Evolutionary conservation across 2,329 filamentous ascomycete genomes (phyloP).

Genomic region (Ophiostoma montium): DNA sequence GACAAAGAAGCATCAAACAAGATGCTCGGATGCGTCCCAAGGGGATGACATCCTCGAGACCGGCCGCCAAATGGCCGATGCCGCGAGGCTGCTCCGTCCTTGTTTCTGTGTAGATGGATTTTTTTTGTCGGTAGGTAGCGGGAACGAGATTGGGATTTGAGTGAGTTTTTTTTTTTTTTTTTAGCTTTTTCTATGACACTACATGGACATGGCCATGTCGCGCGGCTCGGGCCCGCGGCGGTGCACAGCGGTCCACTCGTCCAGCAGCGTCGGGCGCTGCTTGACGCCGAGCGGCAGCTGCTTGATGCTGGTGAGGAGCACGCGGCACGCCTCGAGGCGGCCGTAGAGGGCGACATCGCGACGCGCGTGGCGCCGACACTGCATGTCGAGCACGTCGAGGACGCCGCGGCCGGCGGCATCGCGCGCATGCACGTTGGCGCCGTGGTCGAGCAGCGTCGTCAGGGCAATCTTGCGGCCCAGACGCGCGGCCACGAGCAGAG

Average conservation of each 20-base stretch:
- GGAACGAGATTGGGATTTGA: too few species aligned
- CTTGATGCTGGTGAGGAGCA: constrained; percentile 18
- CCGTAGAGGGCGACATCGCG: constrained; percentile 19
- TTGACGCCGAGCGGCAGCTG: constrained; percentile 18
- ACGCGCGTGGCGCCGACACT: constrained; percentile 14
- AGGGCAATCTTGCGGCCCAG: constrained; percentile 38
- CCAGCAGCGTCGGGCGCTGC: constrained; percentile 11
- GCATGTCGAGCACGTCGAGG: constrained; percentile 18
- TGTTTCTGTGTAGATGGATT: neutral
- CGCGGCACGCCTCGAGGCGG: constrained; percentile 20
- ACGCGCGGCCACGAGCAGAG: constrained; percentile 38
- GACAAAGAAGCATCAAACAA: neutral
- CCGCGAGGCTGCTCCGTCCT: neutral
- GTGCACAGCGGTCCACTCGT: constrained; percentile 13
- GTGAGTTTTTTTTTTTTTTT: neutral
- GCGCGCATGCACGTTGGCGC: constrained; percentile 21
- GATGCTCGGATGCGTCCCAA: neutral
- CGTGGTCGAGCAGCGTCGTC: constrained; percentile 25
- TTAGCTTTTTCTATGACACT: neutral
- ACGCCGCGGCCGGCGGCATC: constrained; percentile 21
- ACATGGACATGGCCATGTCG: constrained; percentile 8
- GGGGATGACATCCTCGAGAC: neutral
- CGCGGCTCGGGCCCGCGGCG: constrained; percentile 13
- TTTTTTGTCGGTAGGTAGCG: neutral
- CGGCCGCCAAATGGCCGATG: neutral